Evolutionary conservation across 2,329 filamentous ascomycete species (phyloP).

Genomic region (Aspergillus chevalieri): DNA sequence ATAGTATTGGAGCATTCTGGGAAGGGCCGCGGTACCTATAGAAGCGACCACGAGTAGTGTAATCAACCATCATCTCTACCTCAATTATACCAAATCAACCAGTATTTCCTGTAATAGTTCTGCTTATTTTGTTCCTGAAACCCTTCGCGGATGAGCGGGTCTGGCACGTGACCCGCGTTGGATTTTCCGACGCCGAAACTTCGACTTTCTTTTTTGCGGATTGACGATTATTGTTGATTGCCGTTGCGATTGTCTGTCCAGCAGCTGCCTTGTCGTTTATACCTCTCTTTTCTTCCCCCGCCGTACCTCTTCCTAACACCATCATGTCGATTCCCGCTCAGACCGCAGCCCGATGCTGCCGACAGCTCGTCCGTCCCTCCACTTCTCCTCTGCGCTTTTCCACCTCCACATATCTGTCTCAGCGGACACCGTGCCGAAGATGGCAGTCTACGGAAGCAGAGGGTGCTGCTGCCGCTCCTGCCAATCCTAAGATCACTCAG

Average conservation of each 20-base stretch:
- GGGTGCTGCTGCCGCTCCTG: constrained; percentile 39
- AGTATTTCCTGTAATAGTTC: background rate
- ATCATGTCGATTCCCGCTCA: constrained; percentile 38
- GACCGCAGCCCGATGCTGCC: constrained; percentile 37
- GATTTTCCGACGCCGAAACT: constrained; percentile 28
- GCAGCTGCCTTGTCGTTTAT: constrained; percentile 6
- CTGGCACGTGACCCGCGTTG: constrained; percentile 22
- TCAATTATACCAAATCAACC: background rate
- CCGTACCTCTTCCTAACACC: constrained; percentile 11
- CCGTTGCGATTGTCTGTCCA: constrained; percentile 6
- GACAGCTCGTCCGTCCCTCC: constrained; percentile 37
- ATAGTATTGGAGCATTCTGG: background rate
- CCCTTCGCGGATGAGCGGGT: background rate
- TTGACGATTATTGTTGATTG: constrained; percentile 1
- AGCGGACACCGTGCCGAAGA: constrained; percentile 54
- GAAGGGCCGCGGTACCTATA: too few relatives aligned
- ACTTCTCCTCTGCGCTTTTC: constrained; percentile 36
- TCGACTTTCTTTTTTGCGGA: constrained; percentile 26
- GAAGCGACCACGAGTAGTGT: background rate
- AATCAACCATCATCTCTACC: too few relatives aligned
- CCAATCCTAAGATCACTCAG: constrained; percentile 82
- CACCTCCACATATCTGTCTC: constrained; percentile 34
- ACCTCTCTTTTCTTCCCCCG: constrained; percentile 3
- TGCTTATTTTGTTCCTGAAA: background rate
- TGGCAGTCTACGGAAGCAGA: constrained; percentile 77